Evolutionary conservation across 331 rosid species (phyloP).

Genomic region (Telfairia occidentalis): DNA sequence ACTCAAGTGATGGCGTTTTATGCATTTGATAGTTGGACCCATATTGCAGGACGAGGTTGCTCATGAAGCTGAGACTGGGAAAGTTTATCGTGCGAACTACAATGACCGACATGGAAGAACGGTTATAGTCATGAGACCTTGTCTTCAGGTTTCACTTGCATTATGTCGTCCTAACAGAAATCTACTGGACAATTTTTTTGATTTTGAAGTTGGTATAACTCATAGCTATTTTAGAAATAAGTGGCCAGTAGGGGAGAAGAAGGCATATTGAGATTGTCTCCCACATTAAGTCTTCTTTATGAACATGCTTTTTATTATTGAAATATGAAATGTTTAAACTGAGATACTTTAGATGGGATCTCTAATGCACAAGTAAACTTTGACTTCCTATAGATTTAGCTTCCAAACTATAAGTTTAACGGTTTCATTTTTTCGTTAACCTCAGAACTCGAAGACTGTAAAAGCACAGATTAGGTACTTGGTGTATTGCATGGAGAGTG

Average conservation of each 20-base stretch:
- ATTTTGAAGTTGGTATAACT: neutral
- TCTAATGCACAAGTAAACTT: slow-evolving; percentile 1
- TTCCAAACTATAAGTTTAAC: neutral
- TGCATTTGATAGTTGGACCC: slow-evolving; percentile 4
- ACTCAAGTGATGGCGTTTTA: neutral
- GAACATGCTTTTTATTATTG: neutral
- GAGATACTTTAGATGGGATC: neutral
- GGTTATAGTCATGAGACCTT: slow-evolving; percentile 70
- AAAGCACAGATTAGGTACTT: slow-evolving; percentile 56
- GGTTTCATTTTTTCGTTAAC: slow-evolving; percentile 13
- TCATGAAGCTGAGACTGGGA: slow-evolving; percentile 66
- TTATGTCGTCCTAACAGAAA: slow-evolving; percentile 5
- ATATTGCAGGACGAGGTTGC: slow-evolving; percentile 63
- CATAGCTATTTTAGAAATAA: neutral
- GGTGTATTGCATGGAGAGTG: slow-evolving; percentile 83
- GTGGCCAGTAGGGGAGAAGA: neutral
- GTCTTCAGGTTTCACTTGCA: slow-evolving; percentile 51
- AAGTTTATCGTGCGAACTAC: slow-evolving; percentile 58
- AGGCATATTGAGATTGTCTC: neutral
- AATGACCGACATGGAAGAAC: slow-evolving; percentile 67
- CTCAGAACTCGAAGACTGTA: slow-evolving; percentile 52
- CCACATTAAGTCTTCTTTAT: neutral
- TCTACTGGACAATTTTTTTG: neutral
- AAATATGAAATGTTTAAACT: neutral
- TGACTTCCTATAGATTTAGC: neutral